phyloP scores from a whole-genome alignment of 805 yeast genomes.

The Starmerella bombicola region DNA sequence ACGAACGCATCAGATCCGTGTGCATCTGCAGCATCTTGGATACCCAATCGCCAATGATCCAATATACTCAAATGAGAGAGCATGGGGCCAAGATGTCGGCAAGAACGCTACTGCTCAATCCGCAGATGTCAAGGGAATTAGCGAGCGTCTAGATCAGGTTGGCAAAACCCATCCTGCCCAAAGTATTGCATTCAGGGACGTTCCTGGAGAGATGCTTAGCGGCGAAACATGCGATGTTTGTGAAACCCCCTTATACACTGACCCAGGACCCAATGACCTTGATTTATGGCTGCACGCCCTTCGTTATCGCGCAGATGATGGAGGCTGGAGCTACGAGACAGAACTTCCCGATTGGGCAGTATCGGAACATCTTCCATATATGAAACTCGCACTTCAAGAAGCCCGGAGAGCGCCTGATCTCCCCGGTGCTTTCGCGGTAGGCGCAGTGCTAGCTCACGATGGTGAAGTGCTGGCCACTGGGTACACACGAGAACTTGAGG shows the following conservation, averaged over 20 bases:
- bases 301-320: constrained; percentile 43
- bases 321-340: constrained; percentile 59
- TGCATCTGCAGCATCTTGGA: constrained; percentile 82
- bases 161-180: constrained; percentile 62
- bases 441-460: constrained; percentile 66
- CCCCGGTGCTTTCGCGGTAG: constrained; percentile 84
- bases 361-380: constrained; percentile 42
- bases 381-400: constrained; percentile 64
- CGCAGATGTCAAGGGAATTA: constrained; percentile 36
- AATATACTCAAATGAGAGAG: constrained; percentile 57
- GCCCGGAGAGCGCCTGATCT: constrained; percentile 75
- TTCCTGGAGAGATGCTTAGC: constrained; percentile 52
- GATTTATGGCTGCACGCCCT: constrained; percentile 87
- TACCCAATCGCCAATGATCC: constrained; percentile 90
- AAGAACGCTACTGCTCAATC: constrained; percentile 35
- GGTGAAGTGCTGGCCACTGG: constrained; percentile 62
- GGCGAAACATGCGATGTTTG: constrained; percentile 54
- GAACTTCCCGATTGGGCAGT: constrained; percentile 76
- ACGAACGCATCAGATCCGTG: constrained; percentile 89
- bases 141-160: constrained; percentile 41
- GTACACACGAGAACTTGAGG: constrained; percentile 78
- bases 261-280: constrained; percentile 80
- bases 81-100: constrained; percentile 76
- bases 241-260: constrained; percentile 58
- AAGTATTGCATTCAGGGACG: constrained; percentile 39